Evolutionary conservation across 352 stramenopile species (phyloP).

Genomic region (Globisporangium barbulae): DNA sequence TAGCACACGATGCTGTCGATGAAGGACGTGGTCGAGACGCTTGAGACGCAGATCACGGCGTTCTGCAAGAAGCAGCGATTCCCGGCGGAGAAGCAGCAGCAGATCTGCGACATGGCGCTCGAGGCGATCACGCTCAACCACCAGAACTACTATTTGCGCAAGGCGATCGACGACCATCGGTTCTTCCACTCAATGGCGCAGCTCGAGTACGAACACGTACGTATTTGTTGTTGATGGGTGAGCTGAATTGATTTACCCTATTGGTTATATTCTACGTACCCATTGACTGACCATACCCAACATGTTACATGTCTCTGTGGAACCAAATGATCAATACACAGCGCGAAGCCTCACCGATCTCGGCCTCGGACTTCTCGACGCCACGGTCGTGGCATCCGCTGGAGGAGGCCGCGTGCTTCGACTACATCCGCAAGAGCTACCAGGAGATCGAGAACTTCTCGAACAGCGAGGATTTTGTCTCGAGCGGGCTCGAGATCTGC

Average conservation of each 20-base stretch:
- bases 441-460: slow-evolving; percentile 47
- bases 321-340: slow-evolving; percentile 5
- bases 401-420: slow-evolving; percentile 32
- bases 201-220: slow-evolving; percentile 59
- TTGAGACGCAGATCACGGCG: slow-evolving; percentile 32
- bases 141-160: slow-evolving; percentile 49
- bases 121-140: slow-evolving; percentile 43
- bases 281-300: not conserved
- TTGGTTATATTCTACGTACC: not conserved
- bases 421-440: slow-evolving; percentile 51
- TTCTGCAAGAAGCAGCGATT: slow-evolving; percentile 26
- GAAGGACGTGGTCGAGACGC: slow-evolving; percentile 38
- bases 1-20: slow-evolving; percentile 53
- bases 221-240: slow-evolving; percentile 5
- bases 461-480: slow-evolving; percentile 42
- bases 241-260: not conserved
- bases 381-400: slow-evolving; percentile 37
- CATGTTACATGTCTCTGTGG: not conserved
- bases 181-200: slow-evolving; percentile 66
- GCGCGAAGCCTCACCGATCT: slow-evolving; percentile 31
- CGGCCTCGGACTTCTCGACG: slow-evolving; percentile 24
- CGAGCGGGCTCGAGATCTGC: slow-evolving; percentile 52
- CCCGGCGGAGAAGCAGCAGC: slow-evolving; percentile 18
- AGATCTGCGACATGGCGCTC: slow-evolving; percentile 34
- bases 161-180: slow-evolving; percentile 43